Percentiles rank a stretch among this genome's conserved stretches.
phyloP scores from a whole-genome alignment of 2,329 filamentous ascomycete species.

The Diaporthe sp. region DNA sequence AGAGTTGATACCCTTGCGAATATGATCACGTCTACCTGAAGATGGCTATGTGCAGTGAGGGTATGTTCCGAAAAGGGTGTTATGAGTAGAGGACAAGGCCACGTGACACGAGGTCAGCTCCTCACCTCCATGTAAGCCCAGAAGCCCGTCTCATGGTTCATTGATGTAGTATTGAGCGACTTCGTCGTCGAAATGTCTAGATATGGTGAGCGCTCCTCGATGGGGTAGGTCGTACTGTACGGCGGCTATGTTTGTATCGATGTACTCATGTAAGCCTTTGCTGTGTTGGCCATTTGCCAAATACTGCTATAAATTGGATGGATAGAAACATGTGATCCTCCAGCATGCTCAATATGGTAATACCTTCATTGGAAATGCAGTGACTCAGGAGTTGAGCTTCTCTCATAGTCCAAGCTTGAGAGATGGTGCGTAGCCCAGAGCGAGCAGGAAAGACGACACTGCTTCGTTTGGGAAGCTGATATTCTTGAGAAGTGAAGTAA shows the following conservation, averaged over 20 bases:
- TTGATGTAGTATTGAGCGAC: background rate
- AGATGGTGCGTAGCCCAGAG: background rate
- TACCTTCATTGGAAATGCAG: background rate
- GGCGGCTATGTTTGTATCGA: background rate
- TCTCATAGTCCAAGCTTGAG: too few species aligned
- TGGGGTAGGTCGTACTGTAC: background rate
- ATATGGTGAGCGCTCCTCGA: background rate
- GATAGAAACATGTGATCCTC: background rate
- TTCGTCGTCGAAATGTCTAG: background rate
- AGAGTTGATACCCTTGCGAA: conserved; percentile 32
- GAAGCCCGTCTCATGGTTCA: background rate
- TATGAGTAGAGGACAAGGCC: background rate
- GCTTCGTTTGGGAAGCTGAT: background rate
- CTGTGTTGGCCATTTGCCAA: too few species aligned
- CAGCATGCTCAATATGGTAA: background rate
- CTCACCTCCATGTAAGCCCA: background rate
- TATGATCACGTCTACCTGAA: conserved; percentile 22
- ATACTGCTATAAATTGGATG: too few species aligned
- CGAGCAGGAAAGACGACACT: background rate
- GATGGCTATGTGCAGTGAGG: background rate
- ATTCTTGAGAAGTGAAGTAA: background rate
- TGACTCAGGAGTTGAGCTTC: background rate
- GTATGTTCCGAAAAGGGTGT: too few species aligned
- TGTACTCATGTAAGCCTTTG: background rate
- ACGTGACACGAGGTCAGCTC: background rate